Conservation (phyloP, 257 asterid genomes). For the Nicotiana knightiana region DNA sequence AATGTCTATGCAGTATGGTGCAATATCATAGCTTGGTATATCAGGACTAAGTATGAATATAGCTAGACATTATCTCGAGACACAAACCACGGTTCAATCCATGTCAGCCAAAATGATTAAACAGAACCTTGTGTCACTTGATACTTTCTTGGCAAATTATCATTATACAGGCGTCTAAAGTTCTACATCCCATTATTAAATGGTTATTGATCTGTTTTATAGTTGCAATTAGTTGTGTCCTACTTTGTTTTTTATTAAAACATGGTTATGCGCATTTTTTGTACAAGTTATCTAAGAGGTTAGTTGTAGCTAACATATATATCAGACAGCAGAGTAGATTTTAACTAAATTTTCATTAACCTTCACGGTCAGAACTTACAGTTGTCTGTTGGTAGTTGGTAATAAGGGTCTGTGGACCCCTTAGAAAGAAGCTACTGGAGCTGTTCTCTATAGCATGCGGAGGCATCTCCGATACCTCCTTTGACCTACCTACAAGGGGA, state of each 20-base stretch:
- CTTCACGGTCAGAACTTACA: conserved; percentile 45
- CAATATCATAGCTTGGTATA: background rate
- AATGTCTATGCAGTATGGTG: background rate
- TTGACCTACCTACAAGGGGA: conserved; percentile 30
- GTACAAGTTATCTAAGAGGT: background rate
- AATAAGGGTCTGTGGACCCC: conserved; percentile 58
- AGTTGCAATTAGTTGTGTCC: background rate
- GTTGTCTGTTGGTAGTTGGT: conserved; percentile 31
- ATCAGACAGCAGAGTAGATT: conserved; percentile 5
- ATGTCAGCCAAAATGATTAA: background rate
- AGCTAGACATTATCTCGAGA: background rate
- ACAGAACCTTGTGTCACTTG: background rate
- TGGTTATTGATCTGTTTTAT: background rate
- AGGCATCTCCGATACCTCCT: conserved; percentile 20
- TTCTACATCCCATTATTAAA: background rate
- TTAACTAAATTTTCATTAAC: conserved; percentile 26
- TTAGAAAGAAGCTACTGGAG: conserved; percentile 73
- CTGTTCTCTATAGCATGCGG: conserved; percentile 28
- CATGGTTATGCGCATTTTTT: conserved; percentile 3
- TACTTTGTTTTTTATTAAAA: background rate
- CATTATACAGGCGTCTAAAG: background rate
- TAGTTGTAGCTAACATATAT: background rate
- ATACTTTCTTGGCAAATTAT: background rate
- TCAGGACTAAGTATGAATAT: background rate
- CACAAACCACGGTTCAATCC: background rate